Conservation (phyloP, 2,329 filamentous ascomycete genomes). For the Fulvia fulva region DNA sequence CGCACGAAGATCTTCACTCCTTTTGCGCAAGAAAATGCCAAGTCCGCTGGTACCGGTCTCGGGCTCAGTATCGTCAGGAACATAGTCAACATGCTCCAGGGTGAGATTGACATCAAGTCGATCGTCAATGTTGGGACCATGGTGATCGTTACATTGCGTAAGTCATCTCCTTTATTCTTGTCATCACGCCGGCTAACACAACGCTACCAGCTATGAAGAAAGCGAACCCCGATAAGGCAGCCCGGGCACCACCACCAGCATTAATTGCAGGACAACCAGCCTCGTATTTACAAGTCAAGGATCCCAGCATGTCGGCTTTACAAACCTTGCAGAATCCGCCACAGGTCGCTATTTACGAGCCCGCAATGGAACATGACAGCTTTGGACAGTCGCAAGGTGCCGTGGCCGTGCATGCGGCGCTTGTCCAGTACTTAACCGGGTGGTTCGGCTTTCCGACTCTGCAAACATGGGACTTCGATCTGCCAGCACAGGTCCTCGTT, state of each 20-base stretch:
- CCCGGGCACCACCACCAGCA: not conserved
- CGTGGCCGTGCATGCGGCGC: slow-evolving; percentile 18
- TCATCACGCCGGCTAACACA: slow-evolving; percentile 36
- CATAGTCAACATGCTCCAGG: slow-evolving; percentile 58
- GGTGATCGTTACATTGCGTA: slow-evolving; percentile 19
- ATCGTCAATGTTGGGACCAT: slow-evolving; percentile 24
- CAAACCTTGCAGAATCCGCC: slow-evolving; percentile 38
- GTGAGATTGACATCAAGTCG: slow-evolving; percentile 52
- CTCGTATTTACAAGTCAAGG: slow-evolving; percentile 24
- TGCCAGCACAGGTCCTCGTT: slow-evolving; percentile 19
- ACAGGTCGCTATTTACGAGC: slow-evolving; percentile 23
- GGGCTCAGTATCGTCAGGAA: slow-evolving; percentile 60
- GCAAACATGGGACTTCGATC: slow-evolving; percentile 22
- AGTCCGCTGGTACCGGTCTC: slow-evolving; percentile 59
- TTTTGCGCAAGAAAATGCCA: slow-evolving; percentile 60
- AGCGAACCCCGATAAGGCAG: not conserved
- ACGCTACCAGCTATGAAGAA: slow-evolving; percentile 47
- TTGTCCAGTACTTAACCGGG: slow-evolving; percentile 20
- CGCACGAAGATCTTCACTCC: slow-evolving; percentile 58
- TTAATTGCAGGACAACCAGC: not conserved
- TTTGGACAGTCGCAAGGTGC: slow-evolving; percentile 21
- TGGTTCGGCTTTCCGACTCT: slow-evolving; percentile 25
- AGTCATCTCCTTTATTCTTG: slow-evolving; percentile 21
- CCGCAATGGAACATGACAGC: slow-evolving; percentile 19
- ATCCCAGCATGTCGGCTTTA: slow-evolving; percentile 42